Base-by-base conservation (phyloP, 768 basidiomycete genomes). In the Phaeotremella skinneri region DNA sequence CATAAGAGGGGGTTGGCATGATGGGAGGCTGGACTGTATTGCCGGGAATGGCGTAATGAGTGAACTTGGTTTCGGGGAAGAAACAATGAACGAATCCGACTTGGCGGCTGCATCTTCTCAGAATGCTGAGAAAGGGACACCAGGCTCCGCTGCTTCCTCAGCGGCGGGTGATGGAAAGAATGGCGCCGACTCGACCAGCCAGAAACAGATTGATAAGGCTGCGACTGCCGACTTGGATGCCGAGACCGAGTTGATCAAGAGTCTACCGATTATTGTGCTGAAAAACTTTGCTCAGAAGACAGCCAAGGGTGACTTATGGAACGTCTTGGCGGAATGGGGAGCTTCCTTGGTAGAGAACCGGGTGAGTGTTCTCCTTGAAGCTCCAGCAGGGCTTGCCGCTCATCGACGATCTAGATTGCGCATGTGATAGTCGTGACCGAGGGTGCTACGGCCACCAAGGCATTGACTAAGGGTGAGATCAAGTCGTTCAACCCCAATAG, bases 401-500 rank as follows among this genome's bases (percentile, higher is more conserved):
- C 43, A 23, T 14, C 7, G 25, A 52, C 37, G 30, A 49, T 4
- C 23, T 61, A 91, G 89, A 80, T 90, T 56, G 94, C 94, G 0
- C 93, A 98, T 76, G 91, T 96, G 47, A 80, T 99, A 49, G 85
- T 98, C 31, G 79, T 92, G 43, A 90, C 90, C 66, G 90, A 98
- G 72, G 91, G 91, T 65, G 84, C 88, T 26, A 91, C 91, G 67
- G 88, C 93, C 57, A 81, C 85, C 0, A 96, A 91, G 72, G 81
- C 83, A n/a, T 79, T 98, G 5, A 85, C 90, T 0, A 88, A 87
- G 81, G 87, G 90, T 88, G 39, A 4, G 76, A 7, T 13, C 23
- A 7, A 7, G 9, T 23, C 43, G 21, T 50, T 14, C 17, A 23
- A 23, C 52, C 17, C 21, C 50, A 30, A 20, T 3, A 49, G 34